phyloP scores from a whole-genome alignment of 2,329 filamentous ascomycete genomes.

The Cadophora sp. region DNA sequence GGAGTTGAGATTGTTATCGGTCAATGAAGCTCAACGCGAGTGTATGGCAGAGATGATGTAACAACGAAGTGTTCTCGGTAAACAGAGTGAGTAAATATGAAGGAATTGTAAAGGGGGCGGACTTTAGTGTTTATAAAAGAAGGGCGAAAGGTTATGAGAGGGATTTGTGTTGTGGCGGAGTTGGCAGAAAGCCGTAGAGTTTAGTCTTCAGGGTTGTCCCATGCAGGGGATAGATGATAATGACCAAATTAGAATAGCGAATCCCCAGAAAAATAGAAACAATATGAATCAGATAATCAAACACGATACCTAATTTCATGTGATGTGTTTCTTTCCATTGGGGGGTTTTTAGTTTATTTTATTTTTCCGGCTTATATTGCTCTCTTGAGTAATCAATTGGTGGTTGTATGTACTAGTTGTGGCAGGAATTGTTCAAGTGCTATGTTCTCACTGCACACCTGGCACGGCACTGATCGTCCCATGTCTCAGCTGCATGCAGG shows the following conservation, averaged over 20 bases:
- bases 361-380: neutral
- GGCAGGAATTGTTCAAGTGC: neutral
- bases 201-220: neutral
- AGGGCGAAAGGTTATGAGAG: too few relatives aligned
- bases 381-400: neutral
- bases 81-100: neutral
- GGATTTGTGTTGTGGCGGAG: constrained; percentile 7
- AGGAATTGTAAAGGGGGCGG: neutral
- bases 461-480: neutral
- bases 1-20: constrained; percentile 1
- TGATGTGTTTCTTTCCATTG: neutral
- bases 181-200: neutral
- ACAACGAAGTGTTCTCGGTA: neutral
- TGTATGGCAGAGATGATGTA: constrained; percentile 8
- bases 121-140: constrained; percentile 10
- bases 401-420: neutral
- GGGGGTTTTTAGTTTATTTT: neutral
- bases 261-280: neutral
- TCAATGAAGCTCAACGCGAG: neutral
- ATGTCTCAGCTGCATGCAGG: neutral
- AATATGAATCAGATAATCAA: neutral
- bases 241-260: too few relatives aligned
- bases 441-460: neutral
- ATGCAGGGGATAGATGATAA: neutral
- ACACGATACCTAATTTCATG: neutral